Evolutionary conservation across 1,284 basidiomycete genomes (phyloP), one percentile per base, ranked within the genome.

Genomic region (Puccinia coronata): DNA sequence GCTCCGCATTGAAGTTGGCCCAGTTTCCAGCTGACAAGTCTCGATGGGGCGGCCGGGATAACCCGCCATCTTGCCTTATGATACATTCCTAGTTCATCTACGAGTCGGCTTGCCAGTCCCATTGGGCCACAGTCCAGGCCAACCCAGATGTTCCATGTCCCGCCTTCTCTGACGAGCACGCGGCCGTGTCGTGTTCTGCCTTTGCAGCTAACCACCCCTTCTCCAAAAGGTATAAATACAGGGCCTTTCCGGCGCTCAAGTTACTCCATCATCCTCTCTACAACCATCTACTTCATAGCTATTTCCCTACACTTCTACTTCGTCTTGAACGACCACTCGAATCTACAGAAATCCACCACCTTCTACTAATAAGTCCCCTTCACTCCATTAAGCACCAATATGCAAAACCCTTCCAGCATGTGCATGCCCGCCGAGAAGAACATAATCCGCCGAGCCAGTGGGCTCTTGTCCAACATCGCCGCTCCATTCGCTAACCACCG

Each of bases 401-500:
- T 28, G 63, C 63, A 67, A 67, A 67, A 67, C 63, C 47, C 41
- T 6, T 39, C 63, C 23, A 67, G 63, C 23, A 67, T 67, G 63
- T 43, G 41, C n/a, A 31, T 67, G 2, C 39, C 63, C 63, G 41
- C 63, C 6, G 47, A 71, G 69, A 71, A 53, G 49, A 71, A 9
- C 34, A 28, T 71, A 23, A 28, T 71, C 51, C 69, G 69, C 18
- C 43, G 69, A 55, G 69, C 69, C 28, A 71, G 69, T 28, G 69
- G 69, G 23, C n/a, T 71, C 36, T 47, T 71, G 47, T 53, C 43
- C 28, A 71, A 36, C 69, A 71, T 71, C 23, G 28, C 69, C 69
- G 53, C 20, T 8, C 69, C 69, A 71, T 71, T 71, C 69, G 51
- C 51, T 18, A 71, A 55, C 25, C 69, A 51, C 49, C 69, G 69